Evolutionary conservation across 129 eudicot genomes (phyloP), one percentile per base, ranked within the genome.

Genomic region (Saposhnikovia divaricata): DNA sequence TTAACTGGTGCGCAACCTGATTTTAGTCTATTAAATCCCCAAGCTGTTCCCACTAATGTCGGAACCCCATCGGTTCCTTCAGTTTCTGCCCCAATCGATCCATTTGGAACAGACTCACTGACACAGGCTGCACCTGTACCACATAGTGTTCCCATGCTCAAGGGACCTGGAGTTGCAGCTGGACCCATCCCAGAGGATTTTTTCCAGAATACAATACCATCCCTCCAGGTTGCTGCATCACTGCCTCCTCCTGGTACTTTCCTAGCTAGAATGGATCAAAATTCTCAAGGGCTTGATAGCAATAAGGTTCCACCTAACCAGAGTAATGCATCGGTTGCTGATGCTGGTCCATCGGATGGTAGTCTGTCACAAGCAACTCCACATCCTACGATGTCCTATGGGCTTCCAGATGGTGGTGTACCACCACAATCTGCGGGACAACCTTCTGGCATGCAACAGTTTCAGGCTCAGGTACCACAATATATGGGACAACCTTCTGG

Each of bases 181-280:
- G 87, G 97, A 57, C 99, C 99, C 38, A 95, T 95, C 51, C 97
- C 99, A 11, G 99, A 95, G 86, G 99, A 95, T 86, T 95, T 95
- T 74, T 95, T 95, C 85, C 99, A 95, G 85, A 89, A 95, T 80
- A 95, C 99, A 51, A 86, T 95, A 53, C 89, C 99, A 57, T 95
- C 99, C 72, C 76, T 95, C 79, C 96, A 92, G 84, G 94, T 95
- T 77, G 99, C 99, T n/a, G 89, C 91, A 42, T 88, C 97, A 48
- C 80, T 95, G 72, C 94, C 96, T 51, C 97, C 97, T 74, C 89
- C 99, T 46, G 99, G 97, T 66, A 87, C 91, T 74, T 76, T 83
- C 74, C 85, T 95, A 25, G 92, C 99, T 27, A 92, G 86, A 84
- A 28, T 92, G 83, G 97, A 90, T 85, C 90, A 82, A 71, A 89